Base-by-base conservation (phyloP, 257 asterid species). In the Jasminum sambac region DNA sequence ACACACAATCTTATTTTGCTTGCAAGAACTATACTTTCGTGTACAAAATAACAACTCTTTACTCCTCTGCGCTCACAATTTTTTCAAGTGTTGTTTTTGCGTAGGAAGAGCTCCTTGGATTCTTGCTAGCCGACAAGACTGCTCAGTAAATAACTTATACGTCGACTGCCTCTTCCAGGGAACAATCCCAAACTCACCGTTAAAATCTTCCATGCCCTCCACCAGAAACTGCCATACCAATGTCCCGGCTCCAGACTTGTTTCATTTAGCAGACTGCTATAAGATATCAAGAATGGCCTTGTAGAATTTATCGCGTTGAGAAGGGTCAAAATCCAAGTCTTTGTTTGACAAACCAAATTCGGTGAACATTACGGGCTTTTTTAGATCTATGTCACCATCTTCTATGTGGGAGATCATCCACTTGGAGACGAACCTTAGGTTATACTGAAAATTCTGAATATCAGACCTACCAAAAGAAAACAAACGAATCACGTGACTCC, bases 331-430 rank as follows among this genome's bases (percentile, higher is more conserved):
- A 68, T 88, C 92, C 64, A 79, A 80, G 85, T 87, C 90, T 83
- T 84, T 86, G 0, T 79, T 83, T 0, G 99, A 95, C 67, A 95
- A 62, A 50, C 99, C 99, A 25, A 95, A 95, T 72, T 95, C 99
- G 0, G 98, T 91, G 84, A 95, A 90, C 79, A 90, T 73, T 25
- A 95, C 79, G 0, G 99, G 99, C 77, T 95, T 95, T 57, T 85
- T 91, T 58, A 95, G 95, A 71, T 89, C 97, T 67, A 79, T 87
- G 74, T 95, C 98, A 7, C 99, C 97, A 34, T 95, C 99, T 80
- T 95, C 99, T 11, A 95, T 88, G 90, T 95, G 98, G 23, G 99
- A 95, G 7, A 88, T 70, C 93, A 89, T 87, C 99, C 99, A 95
- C 75, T 84, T 95, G 44, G 87, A 52, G 2, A 82, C 96, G 65